Evolutionary conservation across 441 rosid species (phyloP), one percentile per base, ranked within the genome.

Genomic region (Mallotus repandus): DNA sequence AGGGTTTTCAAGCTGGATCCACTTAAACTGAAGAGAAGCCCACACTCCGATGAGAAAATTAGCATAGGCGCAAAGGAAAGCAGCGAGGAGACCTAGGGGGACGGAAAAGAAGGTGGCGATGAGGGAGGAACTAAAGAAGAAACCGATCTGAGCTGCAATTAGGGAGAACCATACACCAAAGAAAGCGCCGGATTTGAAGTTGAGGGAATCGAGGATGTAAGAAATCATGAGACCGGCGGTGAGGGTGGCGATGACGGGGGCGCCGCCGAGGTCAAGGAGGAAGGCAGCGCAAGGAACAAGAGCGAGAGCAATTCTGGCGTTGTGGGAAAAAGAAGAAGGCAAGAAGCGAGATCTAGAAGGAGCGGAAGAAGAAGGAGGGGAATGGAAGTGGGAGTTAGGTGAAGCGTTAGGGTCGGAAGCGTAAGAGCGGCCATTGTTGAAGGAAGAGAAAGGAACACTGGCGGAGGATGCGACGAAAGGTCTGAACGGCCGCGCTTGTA

Each of bases 1-100:
- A 29, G 97, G 98, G 75, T 91, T 89, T 74, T 93, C 97, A 3
- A 96, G 77, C 74, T 91, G 97, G 78, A 96, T 89, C 97, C 97
- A 96, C 82, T 88, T 90, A 86, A 96, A 93, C 85, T 93, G 99
- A 22, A 96, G 96, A 12, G 99, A 96, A 15, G 89, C 87, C 99
- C 99, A 96, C 7, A 82, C 89, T 5, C 99, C 97, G 57, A 95
- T 82, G 5, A 92, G 81, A 73, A 92, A 95, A 54, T 87, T 89
- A 43, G 93, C 87, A 71, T 98, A n/a, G n/a, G n/a, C n/a, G n/a
- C n/a, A n/a, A n/a, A 95, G 94, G 58, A 92, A 88, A 5, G 88
- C 83, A 4, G 93, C 92, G 48, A 89, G 83, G 58, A 87, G 61
- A 57, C 86, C 92, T 38, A 94, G 94, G n/a, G 89, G 83, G 41